Evolutionary conservation across 768 basidiomycete species (phyloP).

Genomic region (Cystofilobasidium ferigula): DNA sequence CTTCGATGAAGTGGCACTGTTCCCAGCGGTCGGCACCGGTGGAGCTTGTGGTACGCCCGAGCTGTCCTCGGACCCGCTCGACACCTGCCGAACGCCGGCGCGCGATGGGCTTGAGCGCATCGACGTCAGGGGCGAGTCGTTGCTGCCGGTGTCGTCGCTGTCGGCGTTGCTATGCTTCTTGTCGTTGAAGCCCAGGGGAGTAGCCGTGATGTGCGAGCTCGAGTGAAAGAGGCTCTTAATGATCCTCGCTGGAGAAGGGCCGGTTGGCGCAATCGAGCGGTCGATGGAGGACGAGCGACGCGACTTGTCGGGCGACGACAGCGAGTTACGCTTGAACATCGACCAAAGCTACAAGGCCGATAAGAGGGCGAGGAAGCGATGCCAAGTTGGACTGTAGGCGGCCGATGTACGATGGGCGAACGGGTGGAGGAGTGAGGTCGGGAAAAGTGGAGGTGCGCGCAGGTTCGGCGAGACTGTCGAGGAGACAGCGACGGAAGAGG

Average conservation of each 20-base stretch:
- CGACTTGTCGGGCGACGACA: not conserved
- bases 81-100: no score
- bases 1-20: no score
- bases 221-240: not conserved
- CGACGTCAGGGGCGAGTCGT: not conserved
- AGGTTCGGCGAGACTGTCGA: no score
- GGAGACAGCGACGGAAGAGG: no score
- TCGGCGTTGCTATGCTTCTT: not conserved
- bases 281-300: not conserved
- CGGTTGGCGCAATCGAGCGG: not conserved
- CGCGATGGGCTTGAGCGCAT: not conserved
- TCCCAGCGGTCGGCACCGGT: no score
- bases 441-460: no score
- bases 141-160: not conserved
- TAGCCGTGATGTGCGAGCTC: not conserved
- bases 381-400: not conserved
- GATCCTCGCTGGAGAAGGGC: not conserved
- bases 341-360: not conserved
- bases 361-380: not conserved
- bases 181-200: not conserved
- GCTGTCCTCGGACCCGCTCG: no score
- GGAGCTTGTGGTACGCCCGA: no score
- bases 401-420: not conserved
- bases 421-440: not conserved
- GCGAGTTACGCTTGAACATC: conserved; percentile 6